Evolutionary conservation across 176 grass and related monocot genomes (phyloP), one percentile per base, ranked within the genome.

Genomic region (Puya raimondii): DNA sequence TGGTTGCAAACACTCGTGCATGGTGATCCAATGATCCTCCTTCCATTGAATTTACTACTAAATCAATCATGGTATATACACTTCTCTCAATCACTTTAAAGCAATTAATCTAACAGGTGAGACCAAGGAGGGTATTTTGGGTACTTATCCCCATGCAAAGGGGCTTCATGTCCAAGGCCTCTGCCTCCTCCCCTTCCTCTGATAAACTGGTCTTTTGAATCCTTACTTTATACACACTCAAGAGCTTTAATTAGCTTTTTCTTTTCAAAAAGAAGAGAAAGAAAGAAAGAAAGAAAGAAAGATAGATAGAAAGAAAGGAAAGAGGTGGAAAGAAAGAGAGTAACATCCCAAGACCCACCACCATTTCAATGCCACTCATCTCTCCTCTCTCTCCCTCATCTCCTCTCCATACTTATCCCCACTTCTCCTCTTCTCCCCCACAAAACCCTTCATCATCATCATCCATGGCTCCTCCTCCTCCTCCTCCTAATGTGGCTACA

Each of bases 391-490:
- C 21, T 76, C 70, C 58, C 66, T 9, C 70, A 14, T 61, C 54
- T 76, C 25, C 56, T 82, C 65, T 63, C 64, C 52, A 25, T 68
- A 15, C 23, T 50, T 27, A 16, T 53, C 72, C 23, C 25, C 23
- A 23, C 51, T 48, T 70, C 65, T 23, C 61, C 65, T 23, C 61
- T 64, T 70, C 47, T 23, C 15, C 68, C 3, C 5, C 29, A 33
- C 29, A 33, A 33, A 2, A 27, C 26, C 29, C 3, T n/a, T n/a
- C 25, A 26, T 26, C 25, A 33, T 33, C 29, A 33, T 33, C 5
- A 33, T 33, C 29, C 29, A 33, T 33, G 29, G 29, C 29, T 33
- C 29, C 29, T 33, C 29, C 29, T 33, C 25, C 25, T 26, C 25
- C 25, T 26, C 23, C 23, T 23, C 23, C 23, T 23, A 26, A 26